Conservation (phyloP, 208 protist species). For the Angomonas ambiguus region DNA sequence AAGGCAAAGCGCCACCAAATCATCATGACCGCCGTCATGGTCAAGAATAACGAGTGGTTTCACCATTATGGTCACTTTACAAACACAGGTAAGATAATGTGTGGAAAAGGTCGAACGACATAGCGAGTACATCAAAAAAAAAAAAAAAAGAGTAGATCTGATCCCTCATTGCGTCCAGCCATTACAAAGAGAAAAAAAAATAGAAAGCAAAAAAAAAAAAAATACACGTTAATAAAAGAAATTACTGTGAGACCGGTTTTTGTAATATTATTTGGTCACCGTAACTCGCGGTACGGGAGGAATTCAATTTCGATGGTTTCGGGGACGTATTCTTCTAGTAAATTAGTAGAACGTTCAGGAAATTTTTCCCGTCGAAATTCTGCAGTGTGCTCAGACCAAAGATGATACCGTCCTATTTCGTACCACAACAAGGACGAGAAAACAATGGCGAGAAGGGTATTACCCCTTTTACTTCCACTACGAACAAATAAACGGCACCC, state of each 20-base stretch:
- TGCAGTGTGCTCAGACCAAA: conserved; percentile 68
- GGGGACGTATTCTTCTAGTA: conserved; percentile 74
- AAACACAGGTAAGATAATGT: neutral
- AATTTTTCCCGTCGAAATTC: conserved; percentile 59
- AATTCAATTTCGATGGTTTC: conserved; percentile 30
- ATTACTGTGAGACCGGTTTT: neutral
- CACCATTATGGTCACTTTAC: neutral
- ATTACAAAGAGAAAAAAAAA: neutral
- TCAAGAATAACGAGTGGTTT: conserved; percentile 66
- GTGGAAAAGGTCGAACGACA: neutral
- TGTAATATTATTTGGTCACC: neutral
- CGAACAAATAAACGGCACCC: conserved; percentile 41
- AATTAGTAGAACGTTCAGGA: conserved; percentile 56
- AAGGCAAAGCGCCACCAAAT: conserved; percentile 74
- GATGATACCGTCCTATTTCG: conserved; percentile 74
- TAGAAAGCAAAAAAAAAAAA: conserved; percentile 8
- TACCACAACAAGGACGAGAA: conserved; percentile 77
- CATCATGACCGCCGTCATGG: conserved; percentile 85
- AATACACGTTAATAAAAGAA: neutral
- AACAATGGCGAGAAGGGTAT: conserved; percentile 30
- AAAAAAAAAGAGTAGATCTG: conserved; percentile 8
- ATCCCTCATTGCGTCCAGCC: too few species aligned
- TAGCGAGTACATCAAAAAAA: neutral
- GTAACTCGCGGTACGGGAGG: conserved; percentile 23
- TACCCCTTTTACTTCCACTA: conserved; percentile 28